Percentiles rank a stretch among this genome's conserved stretches.
Evolutionary conservation across 148 eudicot species (phyloP).

Genomic region (Linanthus parryae): DNA sequence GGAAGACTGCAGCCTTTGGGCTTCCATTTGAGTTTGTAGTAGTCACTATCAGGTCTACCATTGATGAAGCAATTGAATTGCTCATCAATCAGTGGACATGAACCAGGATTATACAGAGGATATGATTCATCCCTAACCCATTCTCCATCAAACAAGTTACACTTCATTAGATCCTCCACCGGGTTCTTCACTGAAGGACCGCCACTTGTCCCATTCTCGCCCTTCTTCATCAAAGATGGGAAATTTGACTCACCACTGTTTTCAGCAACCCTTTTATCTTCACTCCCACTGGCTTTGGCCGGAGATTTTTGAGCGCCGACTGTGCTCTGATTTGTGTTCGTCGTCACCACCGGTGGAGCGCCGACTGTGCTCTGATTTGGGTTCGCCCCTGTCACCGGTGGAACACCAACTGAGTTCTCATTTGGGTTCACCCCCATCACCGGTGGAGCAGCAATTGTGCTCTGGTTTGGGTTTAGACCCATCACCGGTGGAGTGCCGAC

Average conservation of each 20-base stretch:
- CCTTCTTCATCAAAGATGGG: constrained; percentile 7
- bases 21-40: constrained; percentile 66
- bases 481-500: too few species aligned
- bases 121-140: constrained; percentile 71
- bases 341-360: too few species aligned
- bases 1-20: constrained; percentile 66
- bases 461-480: too few species aligned
- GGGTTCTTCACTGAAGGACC: background rate
- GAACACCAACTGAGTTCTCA: too few species aligned
- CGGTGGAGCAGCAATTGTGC: too few species aligned
- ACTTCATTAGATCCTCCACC: constrained; percentile 21
- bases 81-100: constrained; percentile 65
- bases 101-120: constrained; percentile 63
- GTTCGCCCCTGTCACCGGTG: too few species aligned
- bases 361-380: too few species aligned
- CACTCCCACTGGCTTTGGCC: background rate
- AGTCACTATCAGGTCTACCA: constrained; percentile 61
- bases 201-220: background rate
- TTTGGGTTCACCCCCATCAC: too few species aligned
- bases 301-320: constrained; percentile 11
- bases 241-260: constrained; percentile 7
- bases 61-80: constrained; percentile 60
- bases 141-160: constrained; percentile 64
- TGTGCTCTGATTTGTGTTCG: constrained; percentile 24
- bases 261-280: background rate